phyloP scores from a whole-genome alignment of 2,329 filamentous ascomycete genomes.

The Epichloe elymi region DNA sequence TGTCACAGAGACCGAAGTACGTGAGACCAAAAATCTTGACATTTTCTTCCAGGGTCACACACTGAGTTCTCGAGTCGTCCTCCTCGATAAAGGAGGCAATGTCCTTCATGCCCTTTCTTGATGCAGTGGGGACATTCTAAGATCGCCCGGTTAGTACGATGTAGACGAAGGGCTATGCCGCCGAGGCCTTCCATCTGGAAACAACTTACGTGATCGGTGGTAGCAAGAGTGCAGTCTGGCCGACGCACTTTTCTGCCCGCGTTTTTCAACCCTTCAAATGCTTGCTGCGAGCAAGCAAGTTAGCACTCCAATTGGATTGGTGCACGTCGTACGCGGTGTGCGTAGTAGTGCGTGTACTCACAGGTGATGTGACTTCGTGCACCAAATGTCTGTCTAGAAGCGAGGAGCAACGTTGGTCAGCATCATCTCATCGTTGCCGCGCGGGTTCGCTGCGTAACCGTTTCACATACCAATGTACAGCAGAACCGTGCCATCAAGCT shows the following conservation, averaged over 20 bases:
- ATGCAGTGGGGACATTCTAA: slow-evolving; percentile 85
- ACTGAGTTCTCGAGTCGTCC: slow-evolving; percentile 85
- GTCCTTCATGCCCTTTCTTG: slow-evolving; percentile 85
- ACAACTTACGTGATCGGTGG: slow-evolving; percentile 78
- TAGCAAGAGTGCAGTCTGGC: slow-evolving; percentile 92
- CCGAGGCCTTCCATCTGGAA: neutral
- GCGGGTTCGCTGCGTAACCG: neutral
- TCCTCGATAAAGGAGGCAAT: slow-evolving; percentile 90
- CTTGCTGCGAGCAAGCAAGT: slow-evolving; percentile 48
- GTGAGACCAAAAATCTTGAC: slow-evolving; percentile 93
- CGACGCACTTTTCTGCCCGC: slow-evolving; percentile 77
- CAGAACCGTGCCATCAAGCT: slow-evolving; percentile 81
- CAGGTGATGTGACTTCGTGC: slow-evolving; percentile 95
- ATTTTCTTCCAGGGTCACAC: slow-evolving; percentile 91
- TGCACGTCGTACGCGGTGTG: neutral
- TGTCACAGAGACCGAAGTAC: slow-evolving; percentile 93
- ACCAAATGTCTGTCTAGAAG: slow-evolving; percentile 77
- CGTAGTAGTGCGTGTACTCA: slow-evolving; percentile 30
- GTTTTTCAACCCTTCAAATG: slow-evolving; percentile 89
- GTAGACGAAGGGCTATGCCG: too few relatives aligned
- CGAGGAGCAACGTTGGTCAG: neutral
- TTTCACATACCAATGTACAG: slow-evolving; percentile 71
- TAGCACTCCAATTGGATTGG: neutral
- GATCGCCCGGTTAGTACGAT: slow-evolving; percentile 6
- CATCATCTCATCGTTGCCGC: neutral